Evolutionary conservation across 2,329 filamentous ascomycete species (phyloP).

Genomic region (Colletotrichum coccodes): DNA sequence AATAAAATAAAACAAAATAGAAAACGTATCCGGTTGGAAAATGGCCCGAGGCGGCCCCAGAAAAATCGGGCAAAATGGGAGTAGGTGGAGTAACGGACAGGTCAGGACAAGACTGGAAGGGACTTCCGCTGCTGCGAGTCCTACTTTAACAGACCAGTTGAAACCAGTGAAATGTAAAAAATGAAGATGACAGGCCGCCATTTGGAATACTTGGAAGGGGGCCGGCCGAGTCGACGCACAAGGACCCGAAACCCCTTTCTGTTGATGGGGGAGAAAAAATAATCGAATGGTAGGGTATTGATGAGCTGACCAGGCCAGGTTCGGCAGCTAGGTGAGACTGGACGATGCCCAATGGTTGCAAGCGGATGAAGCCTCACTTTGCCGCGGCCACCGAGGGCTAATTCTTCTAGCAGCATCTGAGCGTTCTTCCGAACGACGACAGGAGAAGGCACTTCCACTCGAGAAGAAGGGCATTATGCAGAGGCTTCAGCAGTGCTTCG

Average conservation of each 20-base stretch:
- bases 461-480: constrained; percentile 13
- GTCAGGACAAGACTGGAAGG: constrained; percentile 27
- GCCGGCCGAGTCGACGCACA: constrained; percentile 9
- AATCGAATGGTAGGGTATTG: neutral
- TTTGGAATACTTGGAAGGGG: constrained; percentile 28
- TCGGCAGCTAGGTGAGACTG: constrained; percentile 26
- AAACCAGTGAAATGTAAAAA: constrained; percentile 21
- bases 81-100: constrained; percentile 19
- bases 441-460: constrained; percentile 2
- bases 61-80: constrained; percentile 14
- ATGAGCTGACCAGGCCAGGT: constrained; percentile 1
- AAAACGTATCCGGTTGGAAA: constrained; percentile 13
- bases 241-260: constrained; percentile 9
- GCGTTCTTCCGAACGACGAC: constrained; percentile 5
- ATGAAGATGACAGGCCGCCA: constrained; percentile 11
- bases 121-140: constrained; percentile 24
- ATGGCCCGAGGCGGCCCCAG: constrained; percentile 22
- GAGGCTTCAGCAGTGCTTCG: neutral
- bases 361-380: constrained; percentile 27
- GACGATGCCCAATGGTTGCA: constrained; percentile 28
- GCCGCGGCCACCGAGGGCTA: neutral
- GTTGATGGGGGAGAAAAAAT: neutral
- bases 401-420: neutral
- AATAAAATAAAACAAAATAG: too few species aligned
- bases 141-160: constrained; percentile 2